phyloP scores from a whole-genome alignment of 1,284 basidiomycete species.

The Erythrobasidium hasegawianum region DNA sequence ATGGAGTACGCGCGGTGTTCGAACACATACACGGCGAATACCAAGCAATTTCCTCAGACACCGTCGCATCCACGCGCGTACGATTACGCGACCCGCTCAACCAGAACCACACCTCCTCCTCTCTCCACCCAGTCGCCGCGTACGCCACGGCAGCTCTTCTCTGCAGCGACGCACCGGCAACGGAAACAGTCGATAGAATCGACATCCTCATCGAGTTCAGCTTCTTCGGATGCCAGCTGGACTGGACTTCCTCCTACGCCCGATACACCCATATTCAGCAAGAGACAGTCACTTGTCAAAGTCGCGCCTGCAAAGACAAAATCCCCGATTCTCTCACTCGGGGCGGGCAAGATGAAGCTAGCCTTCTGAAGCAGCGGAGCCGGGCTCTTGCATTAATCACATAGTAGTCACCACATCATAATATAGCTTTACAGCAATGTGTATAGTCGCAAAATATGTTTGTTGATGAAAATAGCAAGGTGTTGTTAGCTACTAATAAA shows the following conservation, averaged over 20 bases:
- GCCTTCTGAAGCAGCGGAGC: conserved; percentile 11
- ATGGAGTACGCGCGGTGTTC: conserved; percentile 20
- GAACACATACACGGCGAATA: conserved; percentile 1
- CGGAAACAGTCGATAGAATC: conserved; percentile 29
- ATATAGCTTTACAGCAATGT: no score
- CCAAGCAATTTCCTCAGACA: background rate
- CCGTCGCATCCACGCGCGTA: conserved; percentile 6
- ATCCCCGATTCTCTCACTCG: conserved; percentile 15
- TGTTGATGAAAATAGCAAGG: no score
- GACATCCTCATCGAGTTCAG: conserved; percentile 32
- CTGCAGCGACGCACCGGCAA: conserved; percentile 23
- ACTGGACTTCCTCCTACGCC: conserved; percentile 35
- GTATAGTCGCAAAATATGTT: no score
- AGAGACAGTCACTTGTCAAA: background rate
- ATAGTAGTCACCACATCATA: background rate
- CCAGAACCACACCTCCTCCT: conserved; percentile 18
- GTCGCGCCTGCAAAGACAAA: conserved; percentile 16
- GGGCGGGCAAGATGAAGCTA: conserved; percentile 30
- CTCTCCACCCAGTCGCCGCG: conserved; percentile 22
- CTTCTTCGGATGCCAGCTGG: conserved; percentile 37
- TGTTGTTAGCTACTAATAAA: background rate
- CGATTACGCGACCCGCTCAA: conserved; percentile 13
- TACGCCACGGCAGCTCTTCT: conserved; percentile 29
- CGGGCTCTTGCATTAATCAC: background rate
- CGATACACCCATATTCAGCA: conserved; percentile 34